Percentiles rank a stretch among this genome's conserved stretches.
Evolutionary conservation across 257 asterid genomes (phyloP).

Genomic region (Solanum corneliomulleri): DNA sequence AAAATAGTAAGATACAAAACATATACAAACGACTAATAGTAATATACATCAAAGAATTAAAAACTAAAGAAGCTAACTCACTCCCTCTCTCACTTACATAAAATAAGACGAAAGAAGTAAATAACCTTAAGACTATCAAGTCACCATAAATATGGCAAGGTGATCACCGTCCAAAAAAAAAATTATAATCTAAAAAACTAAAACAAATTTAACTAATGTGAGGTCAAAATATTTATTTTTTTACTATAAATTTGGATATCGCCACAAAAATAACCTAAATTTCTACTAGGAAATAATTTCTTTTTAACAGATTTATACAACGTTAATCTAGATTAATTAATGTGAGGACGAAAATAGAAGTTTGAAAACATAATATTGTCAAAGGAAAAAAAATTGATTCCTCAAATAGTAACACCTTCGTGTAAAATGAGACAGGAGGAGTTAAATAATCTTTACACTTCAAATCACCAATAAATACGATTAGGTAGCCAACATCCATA

Average conservation of each 20-base stretch:
- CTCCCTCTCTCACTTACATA: neutral
- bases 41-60: neutral
- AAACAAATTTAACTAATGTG: neutral
- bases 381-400: neutral
- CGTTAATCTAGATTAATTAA: neutral
- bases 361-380: neutral
- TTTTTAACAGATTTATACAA: too few species aligned
- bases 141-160: neutral
- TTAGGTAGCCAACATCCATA: neutral
- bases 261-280: neutral
- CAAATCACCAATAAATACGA: neutral
- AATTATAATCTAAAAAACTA: neutral
- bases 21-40: neutral
- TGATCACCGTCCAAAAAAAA: neutral
- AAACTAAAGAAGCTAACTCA: neutral
- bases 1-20: too few species aligned
- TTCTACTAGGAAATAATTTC: neutral
- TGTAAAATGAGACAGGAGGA: neutral
- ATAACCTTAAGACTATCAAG: neutral
- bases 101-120: rapidly evolving
- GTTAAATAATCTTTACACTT: neutral
- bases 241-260: neutral
- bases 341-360: neutral
- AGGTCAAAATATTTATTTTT: neutral
- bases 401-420: neutral